Percentiles rank a stretch among this genome's conserved stretches.
Evolutionary conservation across 495 filamentous ascomycete species (phyloP).

Genomic region (Glutinoglossum americanum): DNA sequence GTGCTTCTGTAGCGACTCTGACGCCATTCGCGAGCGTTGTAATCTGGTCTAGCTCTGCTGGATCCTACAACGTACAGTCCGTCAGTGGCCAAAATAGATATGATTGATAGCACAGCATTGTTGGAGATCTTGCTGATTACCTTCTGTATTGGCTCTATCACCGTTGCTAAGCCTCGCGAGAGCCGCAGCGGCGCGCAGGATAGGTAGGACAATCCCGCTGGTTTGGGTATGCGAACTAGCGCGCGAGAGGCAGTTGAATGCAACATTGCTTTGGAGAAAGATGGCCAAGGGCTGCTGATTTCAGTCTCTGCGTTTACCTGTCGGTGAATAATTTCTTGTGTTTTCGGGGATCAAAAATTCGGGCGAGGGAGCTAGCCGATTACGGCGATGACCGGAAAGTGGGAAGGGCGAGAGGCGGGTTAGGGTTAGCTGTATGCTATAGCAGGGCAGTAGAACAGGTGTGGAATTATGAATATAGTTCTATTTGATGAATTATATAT

Average conservation of each 20-base stretch:
- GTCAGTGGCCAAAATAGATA: background rate
- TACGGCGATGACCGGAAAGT: too few species aligned
- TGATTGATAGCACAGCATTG: background rate
- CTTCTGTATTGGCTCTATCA: constrained; percentile 6
- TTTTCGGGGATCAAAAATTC: too few species aligned
- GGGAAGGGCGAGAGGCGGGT: too few species aligned
- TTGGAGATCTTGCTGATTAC: background rate
- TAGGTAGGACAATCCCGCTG: background rate
- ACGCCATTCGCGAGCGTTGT: constrained; percentile 85
- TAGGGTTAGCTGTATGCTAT: too few species aligned
- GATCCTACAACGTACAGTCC: constrained; percentile 37
- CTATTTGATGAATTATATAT: too few species aligned
- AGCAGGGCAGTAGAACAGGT: too few species aligned
- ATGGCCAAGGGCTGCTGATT: background rate
- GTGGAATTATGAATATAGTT: too few species aligned
- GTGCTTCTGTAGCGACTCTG: constrained; percentile 83
- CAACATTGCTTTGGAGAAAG: background rate
- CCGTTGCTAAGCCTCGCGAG: constrained; percentile 4
- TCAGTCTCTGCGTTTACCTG: background rate
- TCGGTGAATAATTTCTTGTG: too few species aligned
- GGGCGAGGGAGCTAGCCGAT: too few species aligned
- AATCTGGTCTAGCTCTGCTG: constrained; percentile 67
- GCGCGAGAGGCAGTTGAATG: background rate
- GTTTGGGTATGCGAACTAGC: background rate
- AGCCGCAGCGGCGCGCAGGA: background rate